Evolutionary conservation across 148 eudicot genomes (phyloP), one percentile per base, ranked within the genome.

Genomic region (Rhododendron vialii): DNA sequence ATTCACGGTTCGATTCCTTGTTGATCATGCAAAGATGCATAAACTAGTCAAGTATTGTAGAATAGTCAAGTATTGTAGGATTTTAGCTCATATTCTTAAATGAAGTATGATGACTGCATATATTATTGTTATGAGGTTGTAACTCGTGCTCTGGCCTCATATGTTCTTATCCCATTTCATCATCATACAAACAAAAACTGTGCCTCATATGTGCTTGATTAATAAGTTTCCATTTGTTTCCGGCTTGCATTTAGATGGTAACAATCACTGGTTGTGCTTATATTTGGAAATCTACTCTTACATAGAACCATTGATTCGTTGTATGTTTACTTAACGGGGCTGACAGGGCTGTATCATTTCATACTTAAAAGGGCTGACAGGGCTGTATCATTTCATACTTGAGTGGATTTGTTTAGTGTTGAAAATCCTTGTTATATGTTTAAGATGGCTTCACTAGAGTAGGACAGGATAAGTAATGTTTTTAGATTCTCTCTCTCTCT

Each of bases 361-460:
- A 79, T 22, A 9, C 80, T 76, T 35, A 30, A 30, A 30, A 30
- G 35, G 24, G 63, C 63, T 24, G 63, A 78, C 12, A 33, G 35
- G 24, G 65, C 63, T 24, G 63, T 51, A 28, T n/a, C 15, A 24
- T n/a, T 79, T 7, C 24, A 79, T 22, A 9, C 80, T 76, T 35
- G 80, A 77, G 50, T 77, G 11, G 61, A 50, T 80, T 6, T 80
- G 82, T n/a, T 80, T n/a, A 50, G 22, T 80, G 38, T 50, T 80
- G 59, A 24, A 53, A 57, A 55, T 81, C 83, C 69, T 81, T 33
- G 38, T 35, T 30, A 35, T 35, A 78, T 47, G 30, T 26, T 33
- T 57, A 7, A 51, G 20, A 22, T 81, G 55, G 20, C 28, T 6
- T 13, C 5, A 22, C 55, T 81, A 33, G 28, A 35, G 67, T 22